Evolutionary conservation across 192 early-diverging fungal species (phyloP).

Genomic region (Mycoemilia scoparia): DNA sequence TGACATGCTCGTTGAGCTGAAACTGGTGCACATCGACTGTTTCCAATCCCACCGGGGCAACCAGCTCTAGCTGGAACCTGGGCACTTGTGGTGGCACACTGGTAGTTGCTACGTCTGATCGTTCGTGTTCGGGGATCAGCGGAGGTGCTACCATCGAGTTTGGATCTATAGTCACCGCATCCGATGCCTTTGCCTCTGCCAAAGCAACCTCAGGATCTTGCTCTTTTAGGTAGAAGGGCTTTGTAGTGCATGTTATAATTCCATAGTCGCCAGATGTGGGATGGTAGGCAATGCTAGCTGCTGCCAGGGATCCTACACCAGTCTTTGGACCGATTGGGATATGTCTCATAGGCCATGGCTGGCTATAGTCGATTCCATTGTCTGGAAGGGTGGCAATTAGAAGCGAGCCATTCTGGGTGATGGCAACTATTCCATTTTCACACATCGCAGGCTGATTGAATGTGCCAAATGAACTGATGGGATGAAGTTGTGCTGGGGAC

Average conservation of each 20-base stretch:
- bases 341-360: conserved; percentile 24
- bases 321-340: conserved; percentile 16
- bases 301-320: conserved; percentile 25
- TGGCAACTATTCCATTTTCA: conserved; percentile 15
- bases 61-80: conserved; percentile 57
- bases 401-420: conserved; percentile 20
- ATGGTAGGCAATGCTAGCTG: conserved; percentile 70
- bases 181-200: neutral
- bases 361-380: conserved; percentile 20
- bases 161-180: conserved; percentile 1
- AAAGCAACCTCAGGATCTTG: conserved; percentile 41
- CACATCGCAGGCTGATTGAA: conserved; percentile 5
- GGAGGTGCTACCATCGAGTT: conserved; percentile 1
- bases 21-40: conserved; percentile 64
- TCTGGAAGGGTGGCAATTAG: conserved; percentile 11
- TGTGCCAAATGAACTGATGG: neutral
- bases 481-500: neutral
- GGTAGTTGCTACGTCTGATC: conserved; percentile 13
- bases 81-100: conserved; percentile 42
- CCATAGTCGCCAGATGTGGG: conserved; percentile 65
- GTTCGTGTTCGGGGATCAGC: conserved; percentile 19
- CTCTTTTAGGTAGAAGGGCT: conserved; percentile 46
- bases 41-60: conserved; percentile 92
- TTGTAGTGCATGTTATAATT: conserved; percentile 44
- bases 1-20: conserved; percentile 69